Evolutionary conservation across 2,329 filamentous ascomycete genomes (phyloP), one percentile per base, ranked within the genome.

Genomic region (Karstenula rhodostoma): DNA sequence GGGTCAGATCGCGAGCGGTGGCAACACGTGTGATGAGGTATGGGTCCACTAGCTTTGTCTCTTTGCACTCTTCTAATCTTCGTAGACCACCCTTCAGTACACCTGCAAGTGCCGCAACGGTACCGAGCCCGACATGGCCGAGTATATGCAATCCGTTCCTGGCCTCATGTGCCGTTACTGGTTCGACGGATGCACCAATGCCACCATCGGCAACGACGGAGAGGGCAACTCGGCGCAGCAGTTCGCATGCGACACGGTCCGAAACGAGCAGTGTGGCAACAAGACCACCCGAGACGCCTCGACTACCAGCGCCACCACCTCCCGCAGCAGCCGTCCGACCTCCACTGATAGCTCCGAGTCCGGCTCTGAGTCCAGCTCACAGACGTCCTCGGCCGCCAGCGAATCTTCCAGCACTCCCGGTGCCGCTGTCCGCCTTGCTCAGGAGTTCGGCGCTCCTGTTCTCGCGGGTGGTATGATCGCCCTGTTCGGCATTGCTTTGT

Each of bases 21-120:
- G 69, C 64, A 89, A 89, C 79, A 76, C 71, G 51, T 90, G 88
- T 74, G 81, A 86, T 63, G 47, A 78, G 37, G 88, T 90, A 83
- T 73, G 85, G 78, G 17, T 9, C 10, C 12, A 32, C 3, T 15
- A 17, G 19, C 10, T 32, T 2, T 19, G 15, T 2, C 32, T 5
- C 10, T 7, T 10, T 17, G 9, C 27, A 5, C n/a, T 13, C 33
- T 48, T 58, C 72, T 76, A 64, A 78, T 62, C 44, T 55, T 66
- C 63, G 62, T 53, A 86, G 85, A 65, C 59, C 47, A 79, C 80
- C 19, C 81, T 90, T 61, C 75, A 74, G 35, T 90, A 81, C 80
- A 80, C 71, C 59, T 90, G 88, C 78, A 78, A 79, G 53, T 90
- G 88, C 81, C 50, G 56, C 64, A 84, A 87, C 73, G 83, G 83